Base-by-base conservation (phyloP, 2,329 filamentous ascomycete genomes). In the Pyrenophora seminiperda region DNA sequence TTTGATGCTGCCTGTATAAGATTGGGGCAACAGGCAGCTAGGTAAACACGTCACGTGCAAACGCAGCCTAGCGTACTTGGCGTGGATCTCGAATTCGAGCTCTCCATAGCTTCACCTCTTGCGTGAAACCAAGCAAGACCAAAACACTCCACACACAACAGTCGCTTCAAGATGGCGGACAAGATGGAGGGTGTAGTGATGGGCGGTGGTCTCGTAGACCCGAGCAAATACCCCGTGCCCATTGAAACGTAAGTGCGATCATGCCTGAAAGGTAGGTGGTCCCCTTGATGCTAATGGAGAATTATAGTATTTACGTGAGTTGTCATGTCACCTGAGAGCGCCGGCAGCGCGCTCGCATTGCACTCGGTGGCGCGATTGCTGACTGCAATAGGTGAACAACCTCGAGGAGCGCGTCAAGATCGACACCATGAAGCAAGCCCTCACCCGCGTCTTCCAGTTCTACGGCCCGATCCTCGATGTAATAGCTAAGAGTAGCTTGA, bases 381-480 rank as follows among this genome's bases (percentile, higher is more conserved):
- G 47, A 64, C 56, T 36, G 36, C 27, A 37, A 20, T 62, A 83
- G 78, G 78, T 83, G 57, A 89, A 88, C 66, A 97, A 97, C 72
- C 85, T 99, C 51, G 90, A 97, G 76, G 94, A 97, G 79, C 86
- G 89, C 69, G 86, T 96, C 74, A 96, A 96, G 73, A 81, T 90
- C 50, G 87, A 91, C 27, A 76, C 84, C 7, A 80, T 97, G 45
- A 89, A 87, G 59, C 83, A 88, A 59, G 83, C 89, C 0, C 81
- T 99, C 13, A 77, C 76, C 17, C 85, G 87, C 56, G 81, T 97
- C 66, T 97, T 97, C 76, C 86, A 86, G 56, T 90, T 96, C 73
- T 97, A 94, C 74, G 94, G 94, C 57, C 86, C 80, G 49, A 84
- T 96, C 54, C 76, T 96, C 62, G 91, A 96, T 56, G 84, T 96